Percentiles rank a stretch among this genome's conserved stretches.
These are phyloP conservation scores for Cladosporium cucumerinum DNA, from an alignment of 2,329 filamentous ascomycete species.

Conservation along the genomic window DNA sequence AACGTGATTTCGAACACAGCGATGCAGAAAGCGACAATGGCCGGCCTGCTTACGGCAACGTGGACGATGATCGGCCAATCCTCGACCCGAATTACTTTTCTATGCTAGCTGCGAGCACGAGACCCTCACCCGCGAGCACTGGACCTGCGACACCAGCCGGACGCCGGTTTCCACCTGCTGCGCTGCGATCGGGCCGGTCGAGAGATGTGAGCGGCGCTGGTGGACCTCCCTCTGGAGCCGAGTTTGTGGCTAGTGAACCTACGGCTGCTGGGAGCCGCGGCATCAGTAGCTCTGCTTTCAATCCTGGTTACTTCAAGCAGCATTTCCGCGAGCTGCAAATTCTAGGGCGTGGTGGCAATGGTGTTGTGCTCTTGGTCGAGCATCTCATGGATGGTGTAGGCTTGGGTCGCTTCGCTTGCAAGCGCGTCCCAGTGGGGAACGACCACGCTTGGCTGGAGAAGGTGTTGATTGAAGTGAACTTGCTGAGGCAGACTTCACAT, in stretches of 20 bases:
- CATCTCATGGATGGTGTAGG: conserved; percentile 87
- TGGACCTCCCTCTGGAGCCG: conserved; percentile 47
- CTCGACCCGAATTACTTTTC: conserved; percentile 93
- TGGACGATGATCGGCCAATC: conserved; percentile 46
- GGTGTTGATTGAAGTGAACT: conserved; percentile 86
- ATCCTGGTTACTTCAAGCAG: conserved; percentile 83
- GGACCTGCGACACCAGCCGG: conserved; percentile 32
- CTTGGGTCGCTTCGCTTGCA: conserved; percentile 91
- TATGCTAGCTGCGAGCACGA: conserved; percentile 67
- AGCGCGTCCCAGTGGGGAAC: conserved; percentile 88
- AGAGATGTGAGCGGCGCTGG: conserved; percentile 31
- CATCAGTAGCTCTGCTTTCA: conserved; percentile 84
- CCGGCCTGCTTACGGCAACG: conserved; percentile 4
- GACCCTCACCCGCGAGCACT: conserved; percentile 43
- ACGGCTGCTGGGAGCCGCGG: conserved; percentile 51
- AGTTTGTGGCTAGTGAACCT: conserved; percentile 47
- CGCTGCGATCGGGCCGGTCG: conserved; percentile 32
- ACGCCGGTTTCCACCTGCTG: conserved; percentile 43
- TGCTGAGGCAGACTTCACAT: conserved; percentile 87
- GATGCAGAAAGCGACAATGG: conserved; percentile 37
- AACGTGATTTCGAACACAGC: conserved; percentile 20
- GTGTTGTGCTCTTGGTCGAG: conserved; percentile 88
- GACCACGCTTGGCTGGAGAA: conserved; percentile 96
- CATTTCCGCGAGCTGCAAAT: conserved; percentile 90
- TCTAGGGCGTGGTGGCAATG: conserved; percentile 86